Conservation (phyloP, 1,284 basidiomycete species). For the Mixia osmundae region DNA sequence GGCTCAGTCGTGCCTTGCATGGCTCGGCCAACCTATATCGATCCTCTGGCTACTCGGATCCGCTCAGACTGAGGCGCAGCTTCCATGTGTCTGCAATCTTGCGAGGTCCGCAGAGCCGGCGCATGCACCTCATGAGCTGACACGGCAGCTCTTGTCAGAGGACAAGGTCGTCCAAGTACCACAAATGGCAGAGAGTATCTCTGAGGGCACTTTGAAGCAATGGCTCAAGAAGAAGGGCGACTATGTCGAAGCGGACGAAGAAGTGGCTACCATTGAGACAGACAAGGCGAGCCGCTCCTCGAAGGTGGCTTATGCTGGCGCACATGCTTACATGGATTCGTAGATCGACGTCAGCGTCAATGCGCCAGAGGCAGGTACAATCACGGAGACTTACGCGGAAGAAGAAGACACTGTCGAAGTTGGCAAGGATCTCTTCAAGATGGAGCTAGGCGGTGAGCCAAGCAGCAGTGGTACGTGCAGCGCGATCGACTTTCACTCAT, state of each 20-base stretch:
- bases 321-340: slow-evolving; percentile 5
- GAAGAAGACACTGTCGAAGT: slow-evolving; percentile 90
- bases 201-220: slow-evolving; percentile 85
- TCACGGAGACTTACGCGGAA: slow-evolving; percentile 59
- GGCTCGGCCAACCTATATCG: too few species aligned
- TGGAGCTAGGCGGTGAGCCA: slow-evolving; percentile 51
- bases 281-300: slow-evolving; percentile 51
- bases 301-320: background rate
- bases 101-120: background rate
- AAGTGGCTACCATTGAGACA: slow-evolving; percentile 93
- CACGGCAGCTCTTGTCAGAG: slow-evolving; percentile 1
- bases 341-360: slow-evolving; percentile 97
- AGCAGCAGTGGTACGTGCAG: background rate
- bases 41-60: too few species aligned
- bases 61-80: too few species aligned
- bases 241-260: slow-evolving; percentile 71
- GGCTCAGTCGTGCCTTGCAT: too few species aligned
- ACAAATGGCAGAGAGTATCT: slow-evolving; percentile 97
- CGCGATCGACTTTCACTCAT: background rate
- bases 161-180: slow-evolving; percentile 84
- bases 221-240: slow-evolving; percentile 92
- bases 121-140: background rate
- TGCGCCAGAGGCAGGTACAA: slow-evolving; percentile 67
- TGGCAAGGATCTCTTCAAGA: slow-evolving; percentile 79
- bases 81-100: background rate